Conservation (phyloP, 345 rosid species). For the Kernera saxatilis region DNA sequence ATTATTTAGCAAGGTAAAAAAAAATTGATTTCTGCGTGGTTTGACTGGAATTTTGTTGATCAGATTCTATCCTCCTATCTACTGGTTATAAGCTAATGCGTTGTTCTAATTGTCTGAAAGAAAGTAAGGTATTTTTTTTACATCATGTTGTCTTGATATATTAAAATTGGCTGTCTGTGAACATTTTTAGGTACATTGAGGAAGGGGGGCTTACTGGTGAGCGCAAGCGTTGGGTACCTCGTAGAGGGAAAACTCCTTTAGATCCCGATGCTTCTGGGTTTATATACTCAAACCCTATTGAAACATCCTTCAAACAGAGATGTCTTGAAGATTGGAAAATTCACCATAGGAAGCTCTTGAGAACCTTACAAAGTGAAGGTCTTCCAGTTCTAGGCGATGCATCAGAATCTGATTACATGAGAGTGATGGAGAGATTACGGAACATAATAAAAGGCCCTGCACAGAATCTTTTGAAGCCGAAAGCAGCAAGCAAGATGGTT, state of each 20-base stretch:
- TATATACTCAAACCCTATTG: constrained; percentile 78
- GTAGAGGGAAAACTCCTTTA: constrained; percentile 86
- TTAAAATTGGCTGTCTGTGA: constrained; percentile 9
- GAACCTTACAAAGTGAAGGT: constrained; percentile 70
- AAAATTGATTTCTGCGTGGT: background rate
- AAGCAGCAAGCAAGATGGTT: constrained; percentile 98
- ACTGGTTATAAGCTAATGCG: background rate
- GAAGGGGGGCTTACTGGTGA: constrained; percentile 99
- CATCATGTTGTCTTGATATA: background rate
- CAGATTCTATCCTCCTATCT: background rate
- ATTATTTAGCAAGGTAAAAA: constrained; percentile 75
- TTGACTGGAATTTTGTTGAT: background rate
- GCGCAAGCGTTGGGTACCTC: constrained; percentile 97
- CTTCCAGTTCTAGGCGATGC: constrained; percentile 65
- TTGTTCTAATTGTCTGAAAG: constrained; percentile 7
- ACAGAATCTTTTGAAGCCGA: constrained; percentile 76
- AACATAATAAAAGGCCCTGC: constrained; percentile 78
- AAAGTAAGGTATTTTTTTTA: background rate
- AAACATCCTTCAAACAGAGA: constrained; percentile 88
- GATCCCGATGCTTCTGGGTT: constrained; percentile 94
- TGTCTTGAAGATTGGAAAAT: constrained; percentile 76
- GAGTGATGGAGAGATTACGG: constrained; percentile 69
- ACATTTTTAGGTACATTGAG: constrained; percentile 56
- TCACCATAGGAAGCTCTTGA: constrained; percentile 70
- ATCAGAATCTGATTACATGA: constrained; percentile 72